Evolutionary conservation across 1,284 basidiomycete genomes (phyloP).

Genomic region (Ustilago bromivora): DNA sequence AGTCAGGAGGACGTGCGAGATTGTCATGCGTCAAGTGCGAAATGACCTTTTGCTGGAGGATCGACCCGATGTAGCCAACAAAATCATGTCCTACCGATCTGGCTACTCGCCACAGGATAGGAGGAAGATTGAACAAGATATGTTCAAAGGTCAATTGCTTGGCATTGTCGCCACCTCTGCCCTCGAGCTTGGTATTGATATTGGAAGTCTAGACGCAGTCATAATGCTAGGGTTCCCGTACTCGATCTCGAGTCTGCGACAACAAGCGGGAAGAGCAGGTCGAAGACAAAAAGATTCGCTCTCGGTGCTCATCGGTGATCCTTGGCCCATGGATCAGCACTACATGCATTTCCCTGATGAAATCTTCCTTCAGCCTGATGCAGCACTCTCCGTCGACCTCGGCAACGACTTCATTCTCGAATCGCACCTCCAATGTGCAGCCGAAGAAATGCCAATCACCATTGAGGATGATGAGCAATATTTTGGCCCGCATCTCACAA

Average conservation of each 20-base stretch:
- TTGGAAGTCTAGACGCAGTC: conserved; percentile 87
- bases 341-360: conserved; percentile 78
- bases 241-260: conserved; percentile 75
- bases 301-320: conserved; percentile 81
- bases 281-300: conserved; percentile 84
- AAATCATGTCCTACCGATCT: conserved; percentile 86
- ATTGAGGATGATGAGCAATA: conserved; percentile 76
- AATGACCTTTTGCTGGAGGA: conserved; percentile 81
- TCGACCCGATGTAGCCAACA: conserved; percentile 79
- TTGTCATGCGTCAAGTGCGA: conserved; percentile 83
- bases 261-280: conserved; percentile 90
- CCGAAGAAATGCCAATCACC: conserved; percentile 84
- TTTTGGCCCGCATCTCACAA: conserved; percentile 75
- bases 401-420: conserved; percentile 83
- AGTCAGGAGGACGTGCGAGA: conserved; percentile 84
- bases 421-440: conserved; percentile 88
- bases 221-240: conserved; percentile 89
- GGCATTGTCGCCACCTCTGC: conserved; percentile 91
- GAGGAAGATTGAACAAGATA: conserved; percentile 84
- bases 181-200: conserved; percentile 89
- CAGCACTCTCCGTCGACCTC: conserved; percentile 80
- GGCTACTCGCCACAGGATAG: conserved; percentile 80
- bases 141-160: conserved; percentile 83
- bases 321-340: conserved; percentile 81
- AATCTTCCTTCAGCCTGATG: conserved; percentile 71